phyloP scores from a whole-genome alignment of 371 early-diverging fungal species.

The Rhizomucor miehei region DNA sequence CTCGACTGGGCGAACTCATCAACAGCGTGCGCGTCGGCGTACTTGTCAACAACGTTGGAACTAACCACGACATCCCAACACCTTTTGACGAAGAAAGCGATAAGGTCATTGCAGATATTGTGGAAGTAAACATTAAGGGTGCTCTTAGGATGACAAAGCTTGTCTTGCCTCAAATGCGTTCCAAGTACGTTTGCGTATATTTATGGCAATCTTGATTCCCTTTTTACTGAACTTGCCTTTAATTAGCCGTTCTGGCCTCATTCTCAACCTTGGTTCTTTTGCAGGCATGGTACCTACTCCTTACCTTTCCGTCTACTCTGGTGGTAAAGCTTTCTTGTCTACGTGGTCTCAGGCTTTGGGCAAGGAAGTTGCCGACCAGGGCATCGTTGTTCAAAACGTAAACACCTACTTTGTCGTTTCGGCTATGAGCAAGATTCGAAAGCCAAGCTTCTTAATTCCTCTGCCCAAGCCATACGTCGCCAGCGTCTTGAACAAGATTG shows the following conservation, averaged over 20 bases:
- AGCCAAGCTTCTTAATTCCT: constrained; percentile 76
- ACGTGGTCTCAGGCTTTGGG: constrained; percentile 90
- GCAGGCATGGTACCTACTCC: constrained; percentile 88
- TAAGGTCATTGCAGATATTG: constrained; percentile 65
- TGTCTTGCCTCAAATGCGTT: constrained; percentile 76
- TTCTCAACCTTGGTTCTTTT: constrained; percentile 94
- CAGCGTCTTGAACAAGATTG: constrained; percentile 71
- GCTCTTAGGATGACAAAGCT: constrained; percentile 83
- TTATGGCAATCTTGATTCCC: background rate
- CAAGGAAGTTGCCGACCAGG: constrained; percentile 72
- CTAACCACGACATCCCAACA: constrained; percentile 86
- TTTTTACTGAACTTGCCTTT: background rate
- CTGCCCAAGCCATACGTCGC: constrained; percentile 79
- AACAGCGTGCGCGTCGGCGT: constrained; percentile 63
- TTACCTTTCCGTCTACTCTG: constrained; percentile 90
- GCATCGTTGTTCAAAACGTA: constrained; percentile 86
- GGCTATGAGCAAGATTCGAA: constrained; percentile 91
- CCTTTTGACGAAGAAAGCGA: constrained; percentile 78
- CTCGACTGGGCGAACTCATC: constrained; percentile 57
- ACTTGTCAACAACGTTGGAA: constrained; percentile 94
- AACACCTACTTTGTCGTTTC: constrained; percentile 93
- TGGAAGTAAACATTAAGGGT: constrained; percentile 88
- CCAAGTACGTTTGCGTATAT: constrained; percentile 26
- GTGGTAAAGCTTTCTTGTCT: constrained; percentile 91
- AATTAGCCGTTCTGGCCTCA: constrained; percentile 75